Percentiles rank a stretch among this genome's conserved stretches.
Evolutionary conservation across 768 basidiomycete species (phyloP).

Genomic region (Boletellus sp.): DNA sequence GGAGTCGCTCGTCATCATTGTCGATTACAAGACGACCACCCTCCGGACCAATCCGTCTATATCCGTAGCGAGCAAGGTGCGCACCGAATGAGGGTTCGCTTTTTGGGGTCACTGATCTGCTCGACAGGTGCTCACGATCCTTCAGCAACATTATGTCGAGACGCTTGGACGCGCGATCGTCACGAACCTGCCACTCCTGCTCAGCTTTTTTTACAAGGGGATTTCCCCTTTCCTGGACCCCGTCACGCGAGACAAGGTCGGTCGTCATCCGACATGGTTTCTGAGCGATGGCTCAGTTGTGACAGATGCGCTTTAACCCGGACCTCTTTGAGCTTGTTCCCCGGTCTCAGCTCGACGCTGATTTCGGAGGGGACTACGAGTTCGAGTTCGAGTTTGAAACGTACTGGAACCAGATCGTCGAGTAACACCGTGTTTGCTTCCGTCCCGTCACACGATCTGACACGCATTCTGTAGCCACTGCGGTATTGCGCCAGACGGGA

Average conservation of each 20-base stretch:
- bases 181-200: conserved; percentile 72
- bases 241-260: conserved; percentile 81
- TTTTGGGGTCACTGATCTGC: background rate
- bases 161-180: conserved; percentile 83
- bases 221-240: conserved; percentile 87
- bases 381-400: conserved; percentile 68
- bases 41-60: conserved; percentile 82
- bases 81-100: background rate
- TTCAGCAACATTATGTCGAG: conserved; percentile 88
- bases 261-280: background rate
- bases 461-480: conserved; percentile 41
- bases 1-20: conserved; percentile 77
- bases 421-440: conserved; percentile 43
- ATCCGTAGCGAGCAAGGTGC: conserved; percentile 70
- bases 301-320: conserved; percentile 86
- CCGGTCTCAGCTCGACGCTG: conserved; percentile 69
- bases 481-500: conserved; percentile 54
- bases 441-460: background rate
- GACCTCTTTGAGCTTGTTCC: conserved; percentile 74
- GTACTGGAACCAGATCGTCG: conserved; percentile 78
- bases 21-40: conserved; percentile 83
- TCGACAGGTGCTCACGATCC: conserved; percentile 61
- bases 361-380: conserved; percentile 75
- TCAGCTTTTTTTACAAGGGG: conserved; percentile 77
- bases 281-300: background rate